phyloP scores from a whole-genome alignment of 441 rosid genomes.

The Populus hybrid region DNA sequence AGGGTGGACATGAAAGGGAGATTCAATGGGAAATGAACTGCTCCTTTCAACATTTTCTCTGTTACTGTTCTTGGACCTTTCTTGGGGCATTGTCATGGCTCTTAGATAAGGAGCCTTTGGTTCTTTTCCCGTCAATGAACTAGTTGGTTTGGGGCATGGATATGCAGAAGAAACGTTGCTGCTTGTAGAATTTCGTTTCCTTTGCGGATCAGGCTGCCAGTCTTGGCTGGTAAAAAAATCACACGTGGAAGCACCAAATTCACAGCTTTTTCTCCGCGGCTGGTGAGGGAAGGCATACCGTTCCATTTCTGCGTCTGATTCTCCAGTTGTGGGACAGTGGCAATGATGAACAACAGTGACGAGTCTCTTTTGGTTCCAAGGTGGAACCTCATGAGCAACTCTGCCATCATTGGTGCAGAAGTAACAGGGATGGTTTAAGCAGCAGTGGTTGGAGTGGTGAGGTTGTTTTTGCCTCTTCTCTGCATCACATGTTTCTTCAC shows the following conservation, averaged over 20 bases:
- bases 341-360: background rate
- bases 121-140: constrained; percentile 13
- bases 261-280: constrained; percentile 24
- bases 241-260: constrained; percentile 21
- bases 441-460: constrained; percentile 7
- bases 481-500: background rate
- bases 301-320: constrained; percentile 20
- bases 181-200: constrained; percentile 13
- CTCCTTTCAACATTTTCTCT: constrained; percentile 28
- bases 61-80: constrained; percentile 29
- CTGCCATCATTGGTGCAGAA: constrained; percentile 13
- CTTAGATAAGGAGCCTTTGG: constrained; percentile 31
- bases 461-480: constrained; percentile 16
- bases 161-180: constrained; percentile 1
- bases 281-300: constrained; percentile 3
- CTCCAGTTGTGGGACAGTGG: constrained; percentile 4
- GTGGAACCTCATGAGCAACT: constrained; percentile 5
- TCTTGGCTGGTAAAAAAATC: constrained; percentile 26
- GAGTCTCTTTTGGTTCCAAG: background rate
- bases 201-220: constrained; percentile 5
- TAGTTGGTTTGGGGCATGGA: background rate
- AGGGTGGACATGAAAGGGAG: constrained; percentile 74
- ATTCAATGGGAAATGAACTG: constrained; percentile 35
- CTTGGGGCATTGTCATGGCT: constrained; percentile 58
- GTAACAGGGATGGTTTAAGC: constrained; percentile 30